Base-by-base conservation (phyloP, 305 asterid species). In the Petunia hybrid region DNA sequence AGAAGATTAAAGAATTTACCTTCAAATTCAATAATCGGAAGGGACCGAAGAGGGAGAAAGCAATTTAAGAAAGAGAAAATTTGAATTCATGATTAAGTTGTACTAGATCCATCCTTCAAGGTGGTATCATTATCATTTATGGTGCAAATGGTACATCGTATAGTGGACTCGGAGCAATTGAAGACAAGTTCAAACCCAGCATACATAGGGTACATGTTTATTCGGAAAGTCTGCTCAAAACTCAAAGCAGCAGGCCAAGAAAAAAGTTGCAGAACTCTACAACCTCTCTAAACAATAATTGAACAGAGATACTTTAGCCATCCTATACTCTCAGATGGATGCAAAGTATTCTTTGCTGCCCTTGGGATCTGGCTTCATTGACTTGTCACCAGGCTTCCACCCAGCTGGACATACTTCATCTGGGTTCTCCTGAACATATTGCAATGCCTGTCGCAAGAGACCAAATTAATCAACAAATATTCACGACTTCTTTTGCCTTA, bases 371-470 rank as follows among this genome's bases (percentile, higher is more conserved):
- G 99, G 99, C 78, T 94, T 96, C 99, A 96, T 96, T 41, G 99
- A 89, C 86, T 90, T 94, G 85, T 96, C 98, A n/a, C 99, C 99
- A 10, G 98, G 99, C 90, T 96, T 96, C 99, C 99, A 94, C 80
- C 98, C 98, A 55, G 99, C 99, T 0, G 99, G 99, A 91, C 99
- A 96, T 36, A 96, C 99, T 87, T 96, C 99, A 69, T 96, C 99
- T 0, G 98, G 99, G 89, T 94, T 96, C 56, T 94, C 97, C 89
- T 96, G 98, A 75, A 96, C 98, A 6, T 87, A 96, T 83, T 89
- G 98, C 94, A 96, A 82, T 5, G 98, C 98, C 98, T 95, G 86
- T 68, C 1, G 77, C 60, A 1, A 35, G 9, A 46, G 77, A 70
- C 60, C 60, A 70, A 70, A 45, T 22, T 9, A 70, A 31, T 9